Conservation (phyloP, 1,284 basidiomycete genomes). For the Mycena citricolor region DNA sequence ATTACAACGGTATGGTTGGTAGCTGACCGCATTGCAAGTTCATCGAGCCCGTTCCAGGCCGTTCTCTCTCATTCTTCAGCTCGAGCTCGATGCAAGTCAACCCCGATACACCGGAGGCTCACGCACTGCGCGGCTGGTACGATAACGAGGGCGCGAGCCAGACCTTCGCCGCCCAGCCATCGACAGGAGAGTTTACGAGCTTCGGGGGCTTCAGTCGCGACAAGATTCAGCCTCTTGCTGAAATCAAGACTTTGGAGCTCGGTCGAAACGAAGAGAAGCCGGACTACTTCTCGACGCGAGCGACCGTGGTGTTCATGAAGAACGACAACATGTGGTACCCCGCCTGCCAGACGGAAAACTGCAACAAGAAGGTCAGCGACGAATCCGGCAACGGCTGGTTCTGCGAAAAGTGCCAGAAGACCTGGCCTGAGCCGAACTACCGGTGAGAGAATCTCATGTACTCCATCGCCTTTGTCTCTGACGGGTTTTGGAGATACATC, state of each 20-base stretch:
- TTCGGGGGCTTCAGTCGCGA: constrained; percentile 59
- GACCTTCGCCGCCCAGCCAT: constrained; percentile 66
- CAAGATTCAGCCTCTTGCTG: constrained; percentile 75
- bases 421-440: constrained; percentile 74
- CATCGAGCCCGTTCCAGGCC: constrained; percentile 43
- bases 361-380: constrained; percentile 91
- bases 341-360: constrained; percentile 80
- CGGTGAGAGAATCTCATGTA: constrained; percentile 51
- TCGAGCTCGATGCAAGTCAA: constrained; percentile 74
- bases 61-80: constrained; percentile 65
- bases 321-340: constrained; percentile 87
- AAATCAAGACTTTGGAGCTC: constrained; percentile 80
- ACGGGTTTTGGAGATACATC: constrained; percentile 69
- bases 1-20: constrained; percentile 74
- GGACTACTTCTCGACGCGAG: constrained; percentile 83
- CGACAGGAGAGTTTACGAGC: constrained; percentile 45
- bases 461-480: background rate
- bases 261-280: constrained; percentile 73
- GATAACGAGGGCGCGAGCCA: constrained; percentile 64
- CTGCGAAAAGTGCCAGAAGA: constrained; percentile 93
- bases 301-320: constrained; percentile 90
- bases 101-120: constrained; percentile 88
- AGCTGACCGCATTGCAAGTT: constrained; percentile 18
- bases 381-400: constrained; percentile 68
- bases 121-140: constrained; percentile 90